Evolutionary conservation across 768 basidiomycete genomes (phyloP).

Genomic region (Rhizopogon sp.): DNA sequence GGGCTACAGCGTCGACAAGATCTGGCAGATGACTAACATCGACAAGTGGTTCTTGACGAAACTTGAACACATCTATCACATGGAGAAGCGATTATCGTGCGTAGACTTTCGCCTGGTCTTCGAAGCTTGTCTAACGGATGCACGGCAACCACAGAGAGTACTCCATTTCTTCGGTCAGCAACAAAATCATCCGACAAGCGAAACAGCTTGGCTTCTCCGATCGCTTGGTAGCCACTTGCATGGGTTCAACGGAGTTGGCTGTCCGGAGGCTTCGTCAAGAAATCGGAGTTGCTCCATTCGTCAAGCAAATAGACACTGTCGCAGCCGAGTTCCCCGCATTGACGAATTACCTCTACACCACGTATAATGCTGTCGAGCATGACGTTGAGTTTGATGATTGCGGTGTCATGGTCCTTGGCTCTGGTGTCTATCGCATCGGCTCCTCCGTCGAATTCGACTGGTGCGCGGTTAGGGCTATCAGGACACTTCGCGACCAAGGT

Average conservation of each 20-base stretch:
- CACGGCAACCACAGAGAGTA: conserved; percentile 39
- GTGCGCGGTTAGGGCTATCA: conserved; percentile 97
- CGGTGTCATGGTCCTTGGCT: conserved; percentile 96
- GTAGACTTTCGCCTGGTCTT: conserved; percentile 22
- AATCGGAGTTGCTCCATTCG: conserved; percentile 75
- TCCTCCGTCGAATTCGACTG: conserved; percentile 99
- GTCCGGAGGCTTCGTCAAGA: conserved; percentile 89
- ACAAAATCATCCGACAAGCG: conserved; percentile 64
- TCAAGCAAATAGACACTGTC: conserved; percentile 99
- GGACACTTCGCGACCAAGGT: conserved; percentile 93
- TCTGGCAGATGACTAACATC: conserved; percentile 97
- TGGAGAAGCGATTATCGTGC: conserved; percentile 75
- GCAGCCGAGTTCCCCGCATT: conserved; percentile 98
- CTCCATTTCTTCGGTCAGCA: conserved; percentile 60
- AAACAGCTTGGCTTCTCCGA: conserved; percentile 98
- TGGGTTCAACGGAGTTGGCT: conserved; percentile 90
- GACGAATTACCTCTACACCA: conserved; percentile 98
- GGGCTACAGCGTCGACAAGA: conserved; percentile 92
- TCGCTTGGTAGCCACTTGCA: conserved; percentile 74
- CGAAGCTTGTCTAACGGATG: background rate
- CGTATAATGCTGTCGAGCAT: conserved; percentile 95
- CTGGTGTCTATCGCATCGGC: conserved; percentile 97
- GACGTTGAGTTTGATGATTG: conserved; percentile 86
- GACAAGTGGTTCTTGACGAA: conserved; percentile 98
- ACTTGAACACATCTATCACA: conserved; percentile 76